phyloP scores from a whole-genome alignment of 805 yeast genomes.

The Ogataea salicorniae region DNA sequence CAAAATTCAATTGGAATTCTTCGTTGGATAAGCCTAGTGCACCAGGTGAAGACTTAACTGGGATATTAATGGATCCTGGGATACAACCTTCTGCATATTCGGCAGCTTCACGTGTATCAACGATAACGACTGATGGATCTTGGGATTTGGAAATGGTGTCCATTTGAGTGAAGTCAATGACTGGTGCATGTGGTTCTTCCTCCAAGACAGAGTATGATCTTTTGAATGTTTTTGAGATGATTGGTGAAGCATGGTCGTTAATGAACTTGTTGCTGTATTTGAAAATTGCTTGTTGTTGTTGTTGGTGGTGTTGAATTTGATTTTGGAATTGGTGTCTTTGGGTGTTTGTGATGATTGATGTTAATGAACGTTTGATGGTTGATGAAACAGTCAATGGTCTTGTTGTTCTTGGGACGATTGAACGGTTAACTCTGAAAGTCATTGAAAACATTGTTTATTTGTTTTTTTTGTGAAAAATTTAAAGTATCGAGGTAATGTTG shows the following conservation, averaged over 20 bases:
- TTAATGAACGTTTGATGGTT: neutral
- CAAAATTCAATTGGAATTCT: constrained; percentile 76
- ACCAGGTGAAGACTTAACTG: constrained; percentile 87
- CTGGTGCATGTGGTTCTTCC: constrained; percentile 29
- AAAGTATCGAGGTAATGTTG: no score
- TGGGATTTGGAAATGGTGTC: constrained; percentile 31
- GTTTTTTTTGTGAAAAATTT: neutral
- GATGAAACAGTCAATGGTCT: neutral
- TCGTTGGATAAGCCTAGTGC: constrained; percentile 77
- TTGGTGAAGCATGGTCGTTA: neutral
- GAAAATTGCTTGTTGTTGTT: no score
- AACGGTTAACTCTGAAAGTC: neutral
- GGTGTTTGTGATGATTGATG: neutral
- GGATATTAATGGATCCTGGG: constrained; percentile 82
- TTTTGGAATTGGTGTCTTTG: neutral
- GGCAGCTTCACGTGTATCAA: constrained; percentile 90
- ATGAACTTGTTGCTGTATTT: neutral
- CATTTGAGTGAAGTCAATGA: constrained; percentile 25
- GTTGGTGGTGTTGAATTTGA: neutral
- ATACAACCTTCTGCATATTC: constrained; percentile 71
- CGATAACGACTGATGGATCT: constrained; percentile 38
- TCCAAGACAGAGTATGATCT: constrained; percentile 25
- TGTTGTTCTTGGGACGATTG: neutral
- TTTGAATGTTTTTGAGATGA: neutral
- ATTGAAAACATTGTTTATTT: neutral